These are phyloP conservation scores for Auricularia sp. DNA, from an alignment of 768 basidiomycete species.

Conservation along the genomic window DNA sequence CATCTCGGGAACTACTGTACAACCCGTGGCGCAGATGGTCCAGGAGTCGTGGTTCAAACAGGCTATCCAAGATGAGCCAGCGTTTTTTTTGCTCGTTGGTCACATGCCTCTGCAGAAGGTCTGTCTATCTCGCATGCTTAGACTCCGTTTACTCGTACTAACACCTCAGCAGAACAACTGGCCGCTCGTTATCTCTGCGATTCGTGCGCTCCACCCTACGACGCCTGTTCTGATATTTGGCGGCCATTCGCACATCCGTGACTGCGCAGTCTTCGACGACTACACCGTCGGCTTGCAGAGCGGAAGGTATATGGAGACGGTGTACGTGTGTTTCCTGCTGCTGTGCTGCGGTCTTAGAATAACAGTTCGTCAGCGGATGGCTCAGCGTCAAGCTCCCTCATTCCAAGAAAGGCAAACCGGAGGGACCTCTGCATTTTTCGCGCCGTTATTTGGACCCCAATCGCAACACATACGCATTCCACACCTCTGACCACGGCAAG, in stretches of 20 bases:
- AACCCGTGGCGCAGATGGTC: slow-evolving; percentile 63
- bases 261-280: slow-evolving; percentile 64
- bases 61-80: slow-evolving; percentile 38
- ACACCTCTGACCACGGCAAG: background rate
- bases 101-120: slow-evolving; percentile 64
- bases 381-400: slow-evolving; percentile 36
- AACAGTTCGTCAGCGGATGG: background rate
- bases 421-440: slow-evolving; percentile 40
- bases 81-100: slow-evolving; percentile 68
- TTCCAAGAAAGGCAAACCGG: slow-evolving; percentile 24
- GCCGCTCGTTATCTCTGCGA: slow-evolving; percentile 61
- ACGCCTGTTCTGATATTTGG: slow-evolving; percentile 81
- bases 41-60: slow-evolving; percentile 52
- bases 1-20: slow-evolving; percentile 38
- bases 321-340: slow-evolving; percentile 18
- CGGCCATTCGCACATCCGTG: slow-evolving; percentile 71
- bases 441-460: slow-evolving; percentile 76
- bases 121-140: slow-evolving; percentile 15
- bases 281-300: slow-evolving; percentile 75
- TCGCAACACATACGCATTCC: slow-evolving; percentile 43
- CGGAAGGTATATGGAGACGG: slow-evolving; percentile 87
- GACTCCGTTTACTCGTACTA: background rate
- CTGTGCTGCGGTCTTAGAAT: background rate
- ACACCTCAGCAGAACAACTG: slow-evolving; percentile 40
- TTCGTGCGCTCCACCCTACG: slow-evolving; percentile 58